Evolutionary conservation across 176 grass and related monocot species (phyloP), one percentile per base, ranked within the genome.

Genomic region (Aegilops bicornis): DNA sequence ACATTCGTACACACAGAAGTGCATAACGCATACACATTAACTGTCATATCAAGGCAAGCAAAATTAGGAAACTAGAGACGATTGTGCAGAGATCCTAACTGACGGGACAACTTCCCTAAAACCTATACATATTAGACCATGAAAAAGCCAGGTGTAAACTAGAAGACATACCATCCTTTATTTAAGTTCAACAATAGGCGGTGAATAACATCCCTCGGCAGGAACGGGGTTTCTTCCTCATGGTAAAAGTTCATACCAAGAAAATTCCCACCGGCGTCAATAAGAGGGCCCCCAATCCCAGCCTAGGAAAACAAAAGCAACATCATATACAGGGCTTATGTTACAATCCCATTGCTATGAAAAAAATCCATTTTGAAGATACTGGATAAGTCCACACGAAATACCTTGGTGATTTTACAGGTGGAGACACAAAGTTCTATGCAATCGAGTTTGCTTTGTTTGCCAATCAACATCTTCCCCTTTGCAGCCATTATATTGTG

Each of bases 331-430:
- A 29, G 32, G 42, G 7, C 23, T 71, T 37, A 73, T 17, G 22
- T 43, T 25, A 73, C 4, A 24, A 23, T 23, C 40, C 31, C 36
- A 40, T n/a, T 71, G 35, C 22, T 23, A 36, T 36, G 27, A 15
- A 25, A 45, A 6, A 14, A 5, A 12, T 37, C 14, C 8, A 76
- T 20, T 10, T 22, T 35, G 22, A 78, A 77, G 4, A 6, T 31
- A 77, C 7, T 2, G 30, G 30, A 32, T 0, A 78, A 77, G 10
- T 60, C 19, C 13, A 74, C 7, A 29, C 8, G 13, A 74, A 74
- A 48, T 74, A 48, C 71, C 71, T 74, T 74, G 12, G 40, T 74
- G 71, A 29, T 74, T 74, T 74, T 47, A 74, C 71, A 74, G 1
- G 40, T 74, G 9, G 71, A 74, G 40, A 74, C 40, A 7, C 40